Evolutionary conservation across 805 yeast species (phyloP), one percentile per base, ranked within the genome.

Genomic region (Kluyveromyces lactis): DNA sequence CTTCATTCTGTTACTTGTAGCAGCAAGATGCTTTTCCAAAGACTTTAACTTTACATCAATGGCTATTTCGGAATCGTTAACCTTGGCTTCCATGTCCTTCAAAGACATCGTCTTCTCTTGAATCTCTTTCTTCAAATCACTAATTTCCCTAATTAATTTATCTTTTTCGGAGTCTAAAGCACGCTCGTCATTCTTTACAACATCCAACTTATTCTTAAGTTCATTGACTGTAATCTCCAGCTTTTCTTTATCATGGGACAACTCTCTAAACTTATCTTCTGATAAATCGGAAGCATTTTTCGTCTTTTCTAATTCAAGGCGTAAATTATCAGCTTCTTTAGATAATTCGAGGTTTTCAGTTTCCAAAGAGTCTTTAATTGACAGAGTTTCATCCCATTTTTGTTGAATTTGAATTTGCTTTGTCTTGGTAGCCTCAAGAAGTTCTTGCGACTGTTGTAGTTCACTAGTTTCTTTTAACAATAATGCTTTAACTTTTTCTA

Each of bases 101-200:
- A 72, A 56, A 39, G 61, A 57, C 10, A 37, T 33, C 12, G 69
- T 68, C 38, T 69, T 71, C 2, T 48, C 30, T 1, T 19, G 9
- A 9, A 42, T 39, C 2, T 27, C 33, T 3, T 38, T 5, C 31
- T 46, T 42, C 26, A 54, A 26, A 3, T 18, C 19, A 3, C 40
- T 38, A 4, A 55, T 37, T n/a, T 48, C 48, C n/a, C 16, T 19
- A 5, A 15, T 17, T n/a, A 46, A 19, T 2, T 19, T 33, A 11
- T 42, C 32, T 11, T 45, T 49, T 26, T 44, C 42, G 3, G 36
- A 18, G 12, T 34, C n/a, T 8, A 49, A 19, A 1, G 26, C 16
- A 2, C 80, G 71, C 51, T 81, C 87, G 31, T 68, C 71, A 46
- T 73, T 73, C 63, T 64, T 67, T 40, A 67, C 67, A 33, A 68